Evolutionary conservation across 345 rosid genomes (phyloP).

Genomic region (Ceriops decandra): DNA sequence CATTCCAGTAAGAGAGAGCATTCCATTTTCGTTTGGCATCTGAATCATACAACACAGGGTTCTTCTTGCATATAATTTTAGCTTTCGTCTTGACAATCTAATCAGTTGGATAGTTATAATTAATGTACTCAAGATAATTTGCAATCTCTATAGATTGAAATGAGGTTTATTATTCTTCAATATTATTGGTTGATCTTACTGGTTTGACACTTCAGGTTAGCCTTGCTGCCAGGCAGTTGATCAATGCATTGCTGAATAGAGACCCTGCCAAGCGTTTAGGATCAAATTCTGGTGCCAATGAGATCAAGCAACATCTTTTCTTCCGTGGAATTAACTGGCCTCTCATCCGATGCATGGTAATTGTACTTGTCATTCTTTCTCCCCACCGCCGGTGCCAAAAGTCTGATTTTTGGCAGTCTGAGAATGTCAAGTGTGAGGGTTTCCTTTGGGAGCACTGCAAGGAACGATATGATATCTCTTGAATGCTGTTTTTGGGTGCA

Average conservation of each 20-base stretch:
- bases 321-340: constrained; percentile 92
- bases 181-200: neutral
- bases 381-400: neutral
- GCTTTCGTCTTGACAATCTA: neutral
- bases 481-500: constrained; percentile 28
- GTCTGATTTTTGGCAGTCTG: neutral
- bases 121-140: no score
- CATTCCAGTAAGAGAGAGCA: constrained; percentile 54
- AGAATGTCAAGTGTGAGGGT: neutral
- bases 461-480: neutral
- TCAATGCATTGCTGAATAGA: constrained; percentile 61
- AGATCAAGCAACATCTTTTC: constrained; percentile 87
- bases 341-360: constrained; percentile 87
- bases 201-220: constrained; percentile 58
- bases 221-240: constrained; percentile 74
- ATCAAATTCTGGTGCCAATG: constrained; percentile 69
- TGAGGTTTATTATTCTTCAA: neutral
- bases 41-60: neutral
- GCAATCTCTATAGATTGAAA: no score
- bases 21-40: neutral
- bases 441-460: neutral
- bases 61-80: neutral
- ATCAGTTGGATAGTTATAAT: no score
- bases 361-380: neutral
- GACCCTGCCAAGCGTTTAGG: constrained; percentile 79